phyloP scores from a whole-genome alignment of 108 stramenopile species.

The Mediolabrus comicus region DNA sequence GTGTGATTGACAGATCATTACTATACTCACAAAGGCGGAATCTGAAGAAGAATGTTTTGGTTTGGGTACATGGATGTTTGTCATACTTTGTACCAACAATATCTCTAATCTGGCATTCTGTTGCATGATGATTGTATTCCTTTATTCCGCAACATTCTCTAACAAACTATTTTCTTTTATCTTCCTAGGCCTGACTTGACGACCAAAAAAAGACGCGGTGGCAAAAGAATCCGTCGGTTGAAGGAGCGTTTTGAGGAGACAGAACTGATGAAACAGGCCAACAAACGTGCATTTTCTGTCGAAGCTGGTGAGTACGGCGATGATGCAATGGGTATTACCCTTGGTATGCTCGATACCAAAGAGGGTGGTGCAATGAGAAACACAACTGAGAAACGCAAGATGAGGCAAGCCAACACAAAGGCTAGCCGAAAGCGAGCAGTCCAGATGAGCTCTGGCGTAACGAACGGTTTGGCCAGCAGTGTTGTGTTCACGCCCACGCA shows the following conservation, averaged over 20 bases:
- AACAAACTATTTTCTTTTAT: not conserved
- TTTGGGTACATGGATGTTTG: no score
- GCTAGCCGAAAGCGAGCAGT: slow-evolving; percentile 64
- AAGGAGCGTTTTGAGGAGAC: slow-evolving; percentile 96
- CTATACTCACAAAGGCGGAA: not conserved
- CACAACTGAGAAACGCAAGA: slow-evolving; percentile 71
- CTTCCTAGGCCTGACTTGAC: slow-evolving; percentile 73
- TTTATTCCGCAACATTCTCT: slow-evolving; percentile 1
- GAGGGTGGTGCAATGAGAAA: slow-evolving; percentile 75
- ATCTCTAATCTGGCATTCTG: no score
- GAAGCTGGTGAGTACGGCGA: slow-evolving; percentile 92
- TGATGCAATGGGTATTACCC: slow-evolving; percentile 91
- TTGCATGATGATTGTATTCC: not conserved
- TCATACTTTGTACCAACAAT: no score
- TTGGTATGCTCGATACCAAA: slow-evolving; percentile 83
- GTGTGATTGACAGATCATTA: not conserved
- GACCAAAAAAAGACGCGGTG: slow-evolving; percentile 92
- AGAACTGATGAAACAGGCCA: slow-evolving; percentile 92
- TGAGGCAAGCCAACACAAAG: slow-evolving; percentile 81
- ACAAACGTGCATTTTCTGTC: slow-evolving; percentile 81
- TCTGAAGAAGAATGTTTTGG: slow-evolving; percentile 3
- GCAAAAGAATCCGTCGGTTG: slow-evolving; percentile 84
- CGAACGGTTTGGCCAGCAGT: slow-evolving; percentile 77
- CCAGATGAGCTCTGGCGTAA: slow-evolving; percentile 55
- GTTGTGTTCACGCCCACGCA: slow-evolving; percentile 87